Percentiles rank a stretch among this genome's conserved stretches.
Evolutionary conservation across 2,329 filamentous ascomycete genomes (phyloP).

Genomic region (Pleoardoris graminearum): DNA sequence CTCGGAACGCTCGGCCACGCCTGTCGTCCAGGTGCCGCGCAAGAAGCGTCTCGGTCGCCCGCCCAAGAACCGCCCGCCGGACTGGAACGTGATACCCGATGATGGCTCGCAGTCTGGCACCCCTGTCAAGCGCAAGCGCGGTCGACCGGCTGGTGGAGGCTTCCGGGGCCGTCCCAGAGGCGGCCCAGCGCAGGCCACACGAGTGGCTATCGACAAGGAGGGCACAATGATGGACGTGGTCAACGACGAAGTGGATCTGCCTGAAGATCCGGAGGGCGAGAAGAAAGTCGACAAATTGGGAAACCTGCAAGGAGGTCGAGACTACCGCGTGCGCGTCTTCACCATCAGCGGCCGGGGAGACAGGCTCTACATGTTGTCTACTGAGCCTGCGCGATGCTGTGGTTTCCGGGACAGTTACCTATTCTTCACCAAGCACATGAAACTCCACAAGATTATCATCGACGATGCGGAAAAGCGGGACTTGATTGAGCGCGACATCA

Average conservation of each 20-base stretch:
- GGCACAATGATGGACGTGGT: conserved; percentile 89
- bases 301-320: conserved; percentile 77
- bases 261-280: conserved; percentile 85
- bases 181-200: conserved; percentile 73
- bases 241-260: conserved; percentile 87
- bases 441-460: conserved; percentile 97
- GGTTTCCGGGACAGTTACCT: conserved; percentile 98
- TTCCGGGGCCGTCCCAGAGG: conserved; percentile 75
- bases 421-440: conserved; percentile 97
- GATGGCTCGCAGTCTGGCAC: conserved; percentile 55
- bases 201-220: conserved; percentile 89
- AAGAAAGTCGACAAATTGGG: conserved; percentile 91
- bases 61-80: conserved; percentile 80
- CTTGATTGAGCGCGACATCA: conserved; percentile 91
- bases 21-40: conserved; percentile 62
- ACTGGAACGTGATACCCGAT: conserved; percentile 64
- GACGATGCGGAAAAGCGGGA: conserved; percentile 97
- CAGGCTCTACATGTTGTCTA: conserved; percentile 96
- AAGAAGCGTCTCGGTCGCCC: conserved; percentile 80
- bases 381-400: conserved; percentile 92
- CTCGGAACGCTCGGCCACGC: conserved; percentile 50
- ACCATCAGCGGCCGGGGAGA: conserved; percentile 82
- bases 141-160: conserved; percentile 56
- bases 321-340: conserved; percentile 95
- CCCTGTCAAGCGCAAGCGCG: conserved; percentile 54